phyloP scores from a whole-genome alignment of 108 stramenopile genomes.

The Cyclotella baltica region DNA sequence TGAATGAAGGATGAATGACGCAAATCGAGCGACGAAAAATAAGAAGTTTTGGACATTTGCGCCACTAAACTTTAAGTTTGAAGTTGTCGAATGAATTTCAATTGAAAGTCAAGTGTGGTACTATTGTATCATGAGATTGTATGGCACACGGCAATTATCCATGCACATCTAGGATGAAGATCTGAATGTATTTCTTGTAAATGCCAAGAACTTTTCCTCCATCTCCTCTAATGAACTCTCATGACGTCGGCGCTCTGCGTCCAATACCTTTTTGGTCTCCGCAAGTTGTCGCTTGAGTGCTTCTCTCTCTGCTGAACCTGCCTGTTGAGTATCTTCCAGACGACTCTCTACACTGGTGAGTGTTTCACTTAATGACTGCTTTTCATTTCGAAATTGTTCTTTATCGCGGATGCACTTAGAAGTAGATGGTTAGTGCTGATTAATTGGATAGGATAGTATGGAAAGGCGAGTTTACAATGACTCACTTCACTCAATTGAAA shows the following conservation, averaged over 20 bases:
- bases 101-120: no score
- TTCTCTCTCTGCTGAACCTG: background rate
- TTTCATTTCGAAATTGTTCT: background rate
- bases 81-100: no score
- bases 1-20: background rate
- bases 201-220: background rate
- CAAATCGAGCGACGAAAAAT: background rate
- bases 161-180: background rate
- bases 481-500: conserved; percentile 28
- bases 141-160: no score
- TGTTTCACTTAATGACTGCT: background rate
- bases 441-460: background rate
- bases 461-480: background rate
- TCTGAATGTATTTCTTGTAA: background rate
- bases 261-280: background rate
- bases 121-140: no score
- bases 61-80: no score
- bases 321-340: background rate
- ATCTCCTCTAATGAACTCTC: background rate
- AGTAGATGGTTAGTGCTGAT: background rate
- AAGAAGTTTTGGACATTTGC: background rate
- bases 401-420: background rate
- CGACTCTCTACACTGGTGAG: background rate
- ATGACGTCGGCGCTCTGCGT: background rate
- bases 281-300: background rate